Base-by-base conservation (phyloP, 2,329 filamentous ascomycete species). In the Ophiostoma ulmi region DNA sequence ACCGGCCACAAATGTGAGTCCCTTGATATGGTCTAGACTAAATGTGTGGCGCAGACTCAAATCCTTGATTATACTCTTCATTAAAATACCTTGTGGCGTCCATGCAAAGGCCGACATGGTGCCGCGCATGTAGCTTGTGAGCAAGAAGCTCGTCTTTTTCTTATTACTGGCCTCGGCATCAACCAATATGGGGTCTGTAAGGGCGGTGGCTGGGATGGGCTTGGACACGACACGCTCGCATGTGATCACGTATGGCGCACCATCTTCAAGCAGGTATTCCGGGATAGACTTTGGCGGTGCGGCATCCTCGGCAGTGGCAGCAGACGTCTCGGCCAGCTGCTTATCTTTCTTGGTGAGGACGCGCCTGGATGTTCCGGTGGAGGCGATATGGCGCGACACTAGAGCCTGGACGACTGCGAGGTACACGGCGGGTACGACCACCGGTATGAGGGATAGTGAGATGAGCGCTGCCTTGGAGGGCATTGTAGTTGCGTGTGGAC, bases 81-180 rank as follows among this genome's bases (percentile, higher is more conserved):
- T 76, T 1, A 77, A 26, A 4, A 77, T 72, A 5, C 78, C 78
- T 72, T 78, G 77, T 1, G 79, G 79, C 3, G 78, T 78, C 74
- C 75, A 76, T 68, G 74, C 74, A 66, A 80, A 80, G 1, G 78
- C 77, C 20, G 72, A 69, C 71, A 79, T 78, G 2, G 77, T 75
- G 13, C 74, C 76, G 13, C 75, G 76, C 5, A 76, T 67, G 71
- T 79, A 80, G 1, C 66, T 70, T 14, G 72, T 75, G 2, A 79
- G 70, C 26, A 79, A 68, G 0, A 69, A 55, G 0, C 77, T 75
- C 17, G 72, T 36, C 14, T 52, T 31, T 7, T 36, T 44, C 20
- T 13, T 68, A 26, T 36, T 6, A 26, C 31, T 52, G 26, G 41
- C 44, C 6, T 52, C 14, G 66, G 17, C 52, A 3, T 41, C 67